Evolutionary conservation across 768 basidiomycete species (phyloP), one percentile per base, ranked within the genome.

Genomic region (Cystobasidium ongulense): DNA sequence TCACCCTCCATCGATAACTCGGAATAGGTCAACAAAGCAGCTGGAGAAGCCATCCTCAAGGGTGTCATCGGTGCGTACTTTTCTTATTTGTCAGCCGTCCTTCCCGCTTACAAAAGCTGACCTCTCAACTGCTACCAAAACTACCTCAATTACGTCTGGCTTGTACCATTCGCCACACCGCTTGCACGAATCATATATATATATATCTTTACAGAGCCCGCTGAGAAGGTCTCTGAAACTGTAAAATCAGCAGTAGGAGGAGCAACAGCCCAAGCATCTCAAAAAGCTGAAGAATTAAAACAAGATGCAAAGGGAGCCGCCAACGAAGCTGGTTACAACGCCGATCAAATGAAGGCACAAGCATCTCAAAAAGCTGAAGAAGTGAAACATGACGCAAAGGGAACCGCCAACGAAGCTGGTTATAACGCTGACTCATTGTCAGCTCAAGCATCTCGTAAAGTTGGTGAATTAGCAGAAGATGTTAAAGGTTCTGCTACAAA

Each of bases 31-130:
- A 46, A 61, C 54, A 71, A 33, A 23, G 33, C 68, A 15, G 68
- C 63, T 39, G 68, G 68, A 27, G 54, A 71, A 54, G 68, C 53
- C 27, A 15, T 71, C 27, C 68, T 71, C 5, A 71, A 71, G 54
- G 68, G 68, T 36, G 68, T 71, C 15, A 71, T 71, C 54, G 63
- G 63, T 64, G 63, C 36, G 63, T 64, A 23, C 11, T 18, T n/a
- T 33, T 10, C 13, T 18, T 31, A 33, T 39, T 11, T 27, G 31
- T 46, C 63, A 31, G 1, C 36, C 63, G 18, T 35, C 35, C 5
- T n/a, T 4, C 36, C 7, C 13, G 57, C 11, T 27, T n/a, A 59
- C 27, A 11, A n/a, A n/a, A 46, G 57, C 29, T 59, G 11, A 27
- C 25, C 15, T 13, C 25, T 27, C 57, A 31, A 31, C 57, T 31